These are phyloP conservation scores for Xylaria sp. DNA, from an alignment of 2,329 filamentous ascomycete genomes.

Conservation along the genomic window DNA sequence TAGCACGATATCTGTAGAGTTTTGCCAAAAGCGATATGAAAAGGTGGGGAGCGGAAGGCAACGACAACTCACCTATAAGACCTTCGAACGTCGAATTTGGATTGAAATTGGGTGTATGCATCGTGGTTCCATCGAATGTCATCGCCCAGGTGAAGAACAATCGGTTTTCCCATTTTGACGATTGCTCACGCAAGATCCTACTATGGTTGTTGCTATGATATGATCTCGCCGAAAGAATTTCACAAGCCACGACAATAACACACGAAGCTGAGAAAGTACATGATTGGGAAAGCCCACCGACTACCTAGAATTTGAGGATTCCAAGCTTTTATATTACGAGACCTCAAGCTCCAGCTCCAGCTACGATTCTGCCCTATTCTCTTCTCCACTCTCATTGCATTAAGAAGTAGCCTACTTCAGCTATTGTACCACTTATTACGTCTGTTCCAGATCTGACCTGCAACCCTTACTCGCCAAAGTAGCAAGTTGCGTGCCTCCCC, in stretches of 20 bases:
- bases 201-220: not conserved
- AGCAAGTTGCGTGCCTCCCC: not conserved
- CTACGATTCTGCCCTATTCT: not conserved
- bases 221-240: not conserved
- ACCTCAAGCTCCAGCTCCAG: slow-evolving; percentile 7
- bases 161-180: slow-evolving; percentile 31
- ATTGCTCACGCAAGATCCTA: not conserved
- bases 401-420: not conserved
- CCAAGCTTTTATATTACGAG: slow-evolving; percentile 9
- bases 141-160: slow-evolving; percentile 40
- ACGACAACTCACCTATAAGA: slow-evolving; percentile 27
- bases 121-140: slow-evolving; percentile 41
- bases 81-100: slow-evolving; percentile 35
- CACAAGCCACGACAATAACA: not conserved
- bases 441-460: not conserved
- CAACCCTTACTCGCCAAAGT: slow-evolving; percentile 6
- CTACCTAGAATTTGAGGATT: not conserved
- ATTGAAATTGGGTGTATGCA: slow-evolving; percentile 33
- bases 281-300: too few relatives aligned
- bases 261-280: too few relatives aligned
- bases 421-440: too few relatives aligned
- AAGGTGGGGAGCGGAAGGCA: not conserved
- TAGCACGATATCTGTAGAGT: not conserved
- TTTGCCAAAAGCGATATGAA: not conserved
- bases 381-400: not conserved